Evolutionary conservation across 164 flowering plant species (phyloP).

Genomic region (Vitis rupestris): DNA sequence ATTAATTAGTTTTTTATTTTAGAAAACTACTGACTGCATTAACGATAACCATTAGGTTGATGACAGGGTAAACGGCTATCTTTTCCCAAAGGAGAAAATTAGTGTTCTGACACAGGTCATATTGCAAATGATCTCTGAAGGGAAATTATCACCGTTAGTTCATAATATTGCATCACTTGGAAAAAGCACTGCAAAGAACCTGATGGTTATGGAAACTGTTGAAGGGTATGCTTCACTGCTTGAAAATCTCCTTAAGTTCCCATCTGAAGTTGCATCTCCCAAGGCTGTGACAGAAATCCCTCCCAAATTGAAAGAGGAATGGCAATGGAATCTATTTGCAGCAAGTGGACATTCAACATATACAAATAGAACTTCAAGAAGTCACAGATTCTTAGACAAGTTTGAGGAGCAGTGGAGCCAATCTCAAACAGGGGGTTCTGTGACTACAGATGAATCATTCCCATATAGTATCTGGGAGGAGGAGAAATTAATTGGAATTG

Average conservation of each 20-base stretch:
- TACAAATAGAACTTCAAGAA: conserved; percentile 34
- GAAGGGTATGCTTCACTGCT: conserved; percentile 77
- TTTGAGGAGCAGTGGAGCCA: conserved; percentile 51
- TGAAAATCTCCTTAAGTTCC: conserved; percentile 62
- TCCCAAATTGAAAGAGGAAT: conserved; percentile 47
- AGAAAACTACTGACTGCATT: conserved; percentile 32
- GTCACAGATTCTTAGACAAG: conserved; percentile 43
- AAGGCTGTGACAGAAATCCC: conserved; percentile 51
- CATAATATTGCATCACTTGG: conserved; percentile 60
- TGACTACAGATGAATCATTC: conserved; percentile 44
- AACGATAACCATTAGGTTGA: conserved; percentile 58
- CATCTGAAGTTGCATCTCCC: conserved; percentile 81
- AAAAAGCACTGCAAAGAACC: conserved; percentile 59
- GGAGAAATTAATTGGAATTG: conserved; percentile 44
- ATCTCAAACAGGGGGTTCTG: conserved; percentile 20
- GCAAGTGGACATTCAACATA: conserved; percentile 23
- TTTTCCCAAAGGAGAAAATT: conserved; percentile 76
- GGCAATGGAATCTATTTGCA: conserved; percentile 82
- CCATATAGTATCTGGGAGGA: conserved; percentile 75
- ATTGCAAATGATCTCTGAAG: conserved; percentile 51
- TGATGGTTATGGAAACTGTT: conserved; percentile 67
- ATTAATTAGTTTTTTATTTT: not conserved
- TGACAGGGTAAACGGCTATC: conserved; percentile 85
- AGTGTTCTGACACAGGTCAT: conserved; percentile 48
- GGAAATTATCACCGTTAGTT: conserved; percentile 65